Percentiles rank a stretch among this genome's conserved stretches.
These are phyloP conservation scores for Jacaranda mimosifolia DNA, from an alignment of 257 asterid species.

Conservation along the genomic window DNA sequence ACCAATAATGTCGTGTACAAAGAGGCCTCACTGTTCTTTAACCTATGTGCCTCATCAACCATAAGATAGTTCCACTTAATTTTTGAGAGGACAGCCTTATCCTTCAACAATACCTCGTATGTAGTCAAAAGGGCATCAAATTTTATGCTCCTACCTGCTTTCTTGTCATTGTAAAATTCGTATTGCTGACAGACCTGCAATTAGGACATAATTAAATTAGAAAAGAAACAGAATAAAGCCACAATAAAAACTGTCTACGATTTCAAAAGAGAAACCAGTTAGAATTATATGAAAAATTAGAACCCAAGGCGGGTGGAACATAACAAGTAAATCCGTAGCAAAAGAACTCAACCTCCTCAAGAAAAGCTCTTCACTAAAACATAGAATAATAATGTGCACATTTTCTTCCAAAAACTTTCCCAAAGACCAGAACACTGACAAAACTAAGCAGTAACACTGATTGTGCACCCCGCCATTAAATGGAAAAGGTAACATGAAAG, in stretches of 20 bases:
- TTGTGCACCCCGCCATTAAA: no score
- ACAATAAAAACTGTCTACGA: conserved; percentile 6
- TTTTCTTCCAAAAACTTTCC: no score
- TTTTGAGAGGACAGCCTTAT: conserved; percentile 89
- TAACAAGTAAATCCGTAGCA: no score
- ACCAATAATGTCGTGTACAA: conserved; percentile 81
- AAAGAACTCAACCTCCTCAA: no score
- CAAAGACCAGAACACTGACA: no score
- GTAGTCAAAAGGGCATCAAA: conserved; percentile 95
- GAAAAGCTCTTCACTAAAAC: no score
- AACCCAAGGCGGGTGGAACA: no score
- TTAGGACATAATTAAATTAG: conserved; percentile 14
- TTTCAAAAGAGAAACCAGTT: conserved; percentile 4
- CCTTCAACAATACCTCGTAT: conserved; percentile 93
- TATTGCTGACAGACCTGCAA: conserved; percentile 95
- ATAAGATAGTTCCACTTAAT: conserved; percentile 97
- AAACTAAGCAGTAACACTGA: no score
- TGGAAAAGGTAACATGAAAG: no score
- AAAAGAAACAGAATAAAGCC: not conserved
- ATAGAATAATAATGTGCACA: no score
- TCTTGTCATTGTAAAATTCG: conserved; percentile 85
- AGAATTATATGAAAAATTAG: no score
- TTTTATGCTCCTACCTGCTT: conserved; percentile 69
- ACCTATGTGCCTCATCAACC: conserved; percentile 99
- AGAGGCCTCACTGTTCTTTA: conserved; percentile 98